These are phyloP conservation scores for Xanthoconium stramineum DNA, from an alignment of 768 basidiomycete species.

Conservation along the genomic window DNA sequence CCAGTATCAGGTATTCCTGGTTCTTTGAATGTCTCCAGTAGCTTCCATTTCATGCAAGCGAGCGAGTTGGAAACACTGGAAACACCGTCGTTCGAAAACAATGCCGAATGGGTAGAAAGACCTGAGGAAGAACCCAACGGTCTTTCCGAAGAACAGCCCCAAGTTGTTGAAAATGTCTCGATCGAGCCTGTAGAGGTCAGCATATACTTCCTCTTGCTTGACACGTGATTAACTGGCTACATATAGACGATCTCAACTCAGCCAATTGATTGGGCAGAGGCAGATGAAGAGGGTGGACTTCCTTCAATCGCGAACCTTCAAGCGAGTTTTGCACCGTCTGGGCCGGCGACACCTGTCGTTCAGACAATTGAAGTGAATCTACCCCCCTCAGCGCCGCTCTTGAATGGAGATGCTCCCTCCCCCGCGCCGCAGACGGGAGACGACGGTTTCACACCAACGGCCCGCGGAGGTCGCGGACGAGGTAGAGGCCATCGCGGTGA, in stretches of 20 bases:
- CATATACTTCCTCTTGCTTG: neutral
- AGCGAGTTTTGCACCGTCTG: conserved; percentile 73
- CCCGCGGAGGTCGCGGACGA: conserved; percentile 47
- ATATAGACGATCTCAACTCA: conserved; percentile 21
- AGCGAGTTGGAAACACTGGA: conserved; percentile 75
- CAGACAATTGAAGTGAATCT: conserved; percentile 36
- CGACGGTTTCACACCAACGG: conserved; percentile 57
- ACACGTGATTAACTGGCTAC: neutral
- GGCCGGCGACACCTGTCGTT: conserved; percentile 57
- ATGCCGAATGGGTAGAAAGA: conserved; percentile 55
- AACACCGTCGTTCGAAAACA: conserved; percentile 46
- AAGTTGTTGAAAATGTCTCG: conserved; percentile 5
- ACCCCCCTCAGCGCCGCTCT: conserved; percentile 16
- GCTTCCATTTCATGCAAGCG: conserved; percentile 79
- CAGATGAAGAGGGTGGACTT: conserved; percentile 73
- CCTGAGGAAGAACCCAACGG: conserved; percentile 33
- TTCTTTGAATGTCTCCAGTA: conserved; percentile 40
- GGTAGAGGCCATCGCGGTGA: conserved; percentile 42
- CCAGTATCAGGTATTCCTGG: conserved; percentile 42
- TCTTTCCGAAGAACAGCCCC: conserved; percentile 16
- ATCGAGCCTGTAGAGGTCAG: conserved; percentile 32
- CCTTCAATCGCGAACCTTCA: conserved; percentile 77
- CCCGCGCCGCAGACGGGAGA: conserved; percentile 39
- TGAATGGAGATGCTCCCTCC: conserved; percentile 22
- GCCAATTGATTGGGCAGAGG: conserved; percentile 75